Conservation (phyloP, 805 yeast genomes). For the Candida yuanshanica region DNA sequence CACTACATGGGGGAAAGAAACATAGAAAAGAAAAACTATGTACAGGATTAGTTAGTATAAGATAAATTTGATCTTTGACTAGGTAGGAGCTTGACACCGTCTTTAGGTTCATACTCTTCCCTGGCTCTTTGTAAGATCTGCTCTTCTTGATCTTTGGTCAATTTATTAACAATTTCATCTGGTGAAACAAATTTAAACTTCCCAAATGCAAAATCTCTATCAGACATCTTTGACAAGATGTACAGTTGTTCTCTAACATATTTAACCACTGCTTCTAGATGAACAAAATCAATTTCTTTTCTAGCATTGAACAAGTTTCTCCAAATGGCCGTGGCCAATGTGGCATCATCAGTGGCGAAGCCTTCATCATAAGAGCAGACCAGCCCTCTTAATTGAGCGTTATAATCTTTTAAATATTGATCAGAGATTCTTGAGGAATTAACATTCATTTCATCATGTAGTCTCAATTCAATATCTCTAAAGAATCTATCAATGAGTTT, state of each 20-base stretch:
- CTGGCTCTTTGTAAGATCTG: constrained; percentile 45
- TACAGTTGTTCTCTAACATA: constrained; percentile 87
- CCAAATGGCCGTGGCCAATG: constrained; percentile 77
- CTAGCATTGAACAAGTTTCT: constrained; percentile 89
- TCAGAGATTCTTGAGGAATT: constrained; percentile 76
- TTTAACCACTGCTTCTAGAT: constrained; percentile 83
- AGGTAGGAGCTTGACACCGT: constrained; percentile 43
- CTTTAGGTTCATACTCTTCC: constrained; percentile 39
- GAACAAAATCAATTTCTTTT: constrained; percentile 71
- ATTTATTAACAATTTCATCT: constrained; percentile 65
- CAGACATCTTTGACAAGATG: constrained; percentile 78
- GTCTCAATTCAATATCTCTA: constrained; percentile 80
- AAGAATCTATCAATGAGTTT: constrained; percentile 85
- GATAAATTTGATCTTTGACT: constrained; percentile 51
- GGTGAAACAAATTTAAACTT: constrained; percentile 82
- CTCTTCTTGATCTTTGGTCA: constrained; percentile 60
- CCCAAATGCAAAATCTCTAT: constrained; percentile 91
- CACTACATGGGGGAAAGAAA: not conserved
- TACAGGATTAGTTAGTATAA: constrained; percentile 33
- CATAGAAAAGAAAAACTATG: not conserved
- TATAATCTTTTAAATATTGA: constrained; percentile 82
- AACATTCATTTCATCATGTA: constrained; percentile 83
- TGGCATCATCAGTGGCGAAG: constrained; percentile 68
- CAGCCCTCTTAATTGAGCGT: constrained; percentile 83
- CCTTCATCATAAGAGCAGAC: constrained; percentile 93